Percentiles rank a stretch among this genome's conserved stretches.
These are phyloP conservation scores for Yarrowia alimentaria DNA, from an alignment of 805 yeast genomes.

Conservation along the genomic window DNA sequence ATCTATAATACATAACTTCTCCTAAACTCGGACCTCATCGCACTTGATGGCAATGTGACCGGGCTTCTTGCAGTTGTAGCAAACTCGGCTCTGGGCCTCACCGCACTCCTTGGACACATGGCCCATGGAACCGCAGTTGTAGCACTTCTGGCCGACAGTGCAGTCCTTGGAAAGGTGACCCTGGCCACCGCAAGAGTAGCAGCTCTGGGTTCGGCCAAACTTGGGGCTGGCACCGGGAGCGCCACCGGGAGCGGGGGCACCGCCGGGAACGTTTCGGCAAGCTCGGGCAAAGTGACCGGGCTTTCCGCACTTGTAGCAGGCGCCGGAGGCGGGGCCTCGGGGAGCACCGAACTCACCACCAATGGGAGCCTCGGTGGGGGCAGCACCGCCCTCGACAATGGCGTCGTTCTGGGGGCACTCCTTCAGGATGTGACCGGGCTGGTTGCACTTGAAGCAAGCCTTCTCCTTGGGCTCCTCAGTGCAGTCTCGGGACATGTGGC, in stretches of 20 bases:
- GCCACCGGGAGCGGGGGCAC: slow-evolving; percentile 29
- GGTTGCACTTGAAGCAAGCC: slow-evolving; percentile 92
- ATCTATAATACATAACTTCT: slow-evolving; percentile 20
- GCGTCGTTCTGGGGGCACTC: slow-evolving; percentile 53
- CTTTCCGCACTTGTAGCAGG: slow-evolving; percentile 89
- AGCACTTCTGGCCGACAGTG: slow-evolving; percentile 82
- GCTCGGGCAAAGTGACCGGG: slow-evolving; percentile 84
- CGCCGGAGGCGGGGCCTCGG: slow-evolving; percentile 50
- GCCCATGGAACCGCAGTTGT: slow-evolving; percentile 89
- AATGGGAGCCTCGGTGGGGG: slow-evolving; percentile 27
- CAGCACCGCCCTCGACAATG: slow-evolving; percentile 27
- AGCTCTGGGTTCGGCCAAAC: slow-evolving; percentile 59
- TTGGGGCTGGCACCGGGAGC: slow-evolving; percentile 25
- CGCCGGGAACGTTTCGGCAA: slow-evolving; percentile 55
- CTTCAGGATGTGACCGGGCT: slow-evolving; percentile 81
- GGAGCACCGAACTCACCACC: slow-evolving; percentile 30
- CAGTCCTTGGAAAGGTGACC: slow-evolving; percentile 91
- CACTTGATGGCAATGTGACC: slow-evolving; percentile 93
- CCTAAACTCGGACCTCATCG: slow-evolving; percentile 42
- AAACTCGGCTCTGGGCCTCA: slow-evolving; percentile 56
- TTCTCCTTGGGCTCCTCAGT: slow-evolving; percentile 77
- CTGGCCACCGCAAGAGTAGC: slow-evolving; percentile 88
- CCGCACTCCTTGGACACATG: slow-evolving; percentile 85
- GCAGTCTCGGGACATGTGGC: slow-evolving; percentile 88
- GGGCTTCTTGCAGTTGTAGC: slow-evolving; percentile 71